Evolutionary conservation across 1,284 basidiomycete species (phyloP), one percentile per base, ranked within the genome.

Genomic region (Leccinum subfulvum): DNA sequence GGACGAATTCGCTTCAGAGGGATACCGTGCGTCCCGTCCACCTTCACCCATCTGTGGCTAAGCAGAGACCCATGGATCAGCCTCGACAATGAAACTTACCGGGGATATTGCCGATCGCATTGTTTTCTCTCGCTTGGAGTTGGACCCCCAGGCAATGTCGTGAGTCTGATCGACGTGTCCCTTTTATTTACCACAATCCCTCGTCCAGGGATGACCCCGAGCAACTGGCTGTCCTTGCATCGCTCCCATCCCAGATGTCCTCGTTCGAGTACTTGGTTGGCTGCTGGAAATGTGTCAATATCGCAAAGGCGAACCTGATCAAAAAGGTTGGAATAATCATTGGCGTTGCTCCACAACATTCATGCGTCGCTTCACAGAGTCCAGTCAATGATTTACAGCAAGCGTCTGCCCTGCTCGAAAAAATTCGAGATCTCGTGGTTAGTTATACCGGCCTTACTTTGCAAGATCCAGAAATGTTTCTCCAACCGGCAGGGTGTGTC

Each of bases 391-490:
- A 93, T 56, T 80, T 84, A 10, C 82, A 87, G 62, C 78, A 79
- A 66, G 92, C 92, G 44, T 77, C 85, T 6, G 76, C 74, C 30
- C 77, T 86, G 3, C 80, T 94, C 10, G 89, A 94, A 54, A 92
- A 89, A 70, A 75, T 93, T 30, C 88, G 89, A 49, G 84, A 90
- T 59, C 81, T 98, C 16, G 77, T 99, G 60, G 86, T 98, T 64
- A 95, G 92, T 59, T 99, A 99, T 76, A 85, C 90, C 13, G 96
- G 96, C 8, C 83, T 98, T 62, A 91, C 88, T 14, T 79, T 99
- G 9, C 94, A 97, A 76, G 95, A 96, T 65, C 93, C 96, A 0
- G 88, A 87, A 53, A 96, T 98, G 91, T 98, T 99, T 68, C 92
- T 94, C 56, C 92, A 95, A 71, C 94, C 95, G 0, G 67, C 76